These are phyloP conservation scores for Penicillium antarcticum DNA, from an alignment of 495 filamentous ascomycete species.

Conservation along the genomic window DNA sequence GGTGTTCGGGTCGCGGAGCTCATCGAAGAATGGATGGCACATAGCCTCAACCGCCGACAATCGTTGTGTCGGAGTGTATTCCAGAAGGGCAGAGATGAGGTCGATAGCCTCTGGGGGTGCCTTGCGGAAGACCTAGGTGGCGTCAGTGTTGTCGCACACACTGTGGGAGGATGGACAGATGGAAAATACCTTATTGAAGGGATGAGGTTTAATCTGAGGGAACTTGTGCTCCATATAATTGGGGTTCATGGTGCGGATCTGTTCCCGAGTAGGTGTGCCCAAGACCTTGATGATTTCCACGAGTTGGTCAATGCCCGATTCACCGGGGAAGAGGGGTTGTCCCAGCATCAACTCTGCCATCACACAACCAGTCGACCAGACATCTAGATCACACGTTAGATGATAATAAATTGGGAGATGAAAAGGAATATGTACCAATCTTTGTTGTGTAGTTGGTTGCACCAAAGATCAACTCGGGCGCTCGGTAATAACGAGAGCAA, in stretches of 20 bases:
- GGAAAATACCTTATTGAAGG: slow-evolving; percentile 80
- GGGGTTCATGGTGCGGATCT: slow-evolving; percentile 99
- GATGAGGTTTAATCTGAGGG: slow-evolving; percentile 98
- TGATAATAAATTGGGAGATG: neutral
- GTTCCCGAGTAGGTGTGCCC: slow-evolving; percentile 94
- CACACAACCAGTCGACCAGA: slow-evolving; percentile 98
- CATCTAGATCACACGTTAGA: slow-evolving; percentile 59
- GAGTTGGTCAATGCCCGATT: slow-evolving; percentile 97
- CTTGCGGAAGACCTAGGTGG: slow-evolving; percentile 81
- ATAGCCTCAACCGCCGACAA: slow-evolving; percentile 93
- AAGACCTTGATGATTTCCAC: slow-evolving; percentile 99
- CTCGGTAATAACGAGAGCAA: slow-evolving; percentile 97
- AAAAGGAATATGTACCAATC: slow-evolving; percentile 70
- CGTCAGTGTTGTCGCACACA: slow-evolving; percentile 16
- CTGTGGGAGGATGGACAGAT: neutral
- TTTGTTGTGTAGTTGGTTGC: slow-evolving; percentile 99
- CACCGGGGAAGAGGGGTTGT: slow-evolving; percentile 97
- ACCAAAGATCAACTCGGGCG: slow-evolving; percentile 97
- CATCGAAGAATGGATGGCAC: slow-evolving; percentile 98
- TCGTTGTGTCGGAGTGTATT: slow-evolving; percentile 96
- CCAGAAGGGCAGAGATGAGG: slow-evolving; percentile 85
- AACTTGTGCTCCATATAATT: slow-evolving; percentile 99
- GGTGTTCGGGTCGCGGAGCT: slow-evolving; percentile 83
- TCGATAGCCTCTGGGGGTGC: slow-evolving; percentile 91
- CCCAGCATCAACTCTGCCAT: slow-evolving; percentile 99